Base-by-base conservation (phyloP, 2,329 filamentous ascomycete genomes). In the Cercospora canescens region DNA sequence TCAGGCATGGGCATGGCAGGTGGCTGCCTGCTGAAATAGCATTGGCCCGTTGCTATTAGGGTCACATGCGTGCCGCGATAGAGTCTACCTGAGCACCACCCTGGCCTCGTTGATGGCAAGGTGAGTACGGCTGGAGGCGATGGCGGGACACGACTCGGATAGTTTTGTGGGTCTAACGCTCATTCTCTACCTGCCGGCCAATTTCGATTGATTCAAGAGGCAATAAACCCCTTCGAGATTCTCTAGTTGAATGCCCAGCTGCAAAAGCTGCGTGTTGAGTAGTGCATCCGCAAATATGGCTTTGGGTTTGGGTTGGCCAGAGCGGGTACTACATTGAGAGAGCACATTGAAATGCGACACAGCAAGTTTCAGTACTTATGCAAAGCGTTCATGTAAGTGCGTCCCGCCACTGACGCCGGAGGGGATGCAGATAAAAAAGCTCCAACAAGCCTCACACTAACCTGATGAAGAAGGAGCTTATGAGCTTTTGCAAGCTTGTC, bases 381-480 rank as follows among this genome's bases (percentile, higher is more conserved):
- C 14, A 14, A 28, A 28, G 21, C 45, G 45, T 30, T 52, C 21
- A 24, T 16, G 45, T 52, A 52, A 24, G 12, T 52, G 12, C 45
- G 45, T 52, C 45, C 45, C 45, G 28, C 45, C 26, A 28, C 28
- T 52, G 45, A 52, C 24, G 45, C 24, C 45, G 26, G 45, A 30
- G 11, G 21, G 26, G 45, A 21, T 30, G 45, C 45, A 52, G 45
- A 26, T 52, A 11, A 12, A 56, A 30, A 60, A 60, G 57, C 57
- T 60, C 32, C 50, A 56, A 62, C 50, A 62, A 56, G 60, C 34
- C 48, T 55, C 14, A 12, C 50, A 30, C 60, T 62, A 62, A 41
- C 50, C 35, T 16, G 34, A 62, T 55, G 14, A 16, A 62, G 60
- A 35, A 62, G 60, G 60, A 62, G 48, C 60, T 62, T 62, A 21